These are phyloP conservation scores for Russula vinacea DNA, from an alignment of 768 basidiomycete genomes.

Conservation along the genomic window DNA sequence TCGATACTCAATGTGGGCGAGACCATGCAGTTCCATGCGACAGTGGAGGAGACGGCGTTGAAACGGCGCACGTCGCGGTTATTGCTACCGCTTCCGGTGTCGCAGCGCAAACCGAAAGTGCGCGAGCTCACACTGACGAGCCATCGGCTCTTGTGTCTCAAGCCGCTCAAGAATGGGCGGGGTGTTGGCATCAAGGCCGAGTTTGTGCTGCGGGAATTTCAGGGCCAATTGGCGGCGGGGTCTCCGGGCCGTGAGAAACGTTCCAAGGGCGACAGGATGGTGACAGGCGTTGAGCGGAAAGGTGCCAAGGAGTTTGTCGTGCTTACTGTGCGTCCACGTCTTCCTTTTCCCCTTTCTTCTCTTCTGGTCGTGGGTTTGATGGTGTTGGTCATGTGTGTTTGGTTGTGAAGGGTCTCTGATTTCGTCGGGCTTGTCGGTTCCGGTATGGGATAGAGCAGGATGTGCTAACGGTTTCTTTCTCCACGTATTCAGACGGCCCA, in stretches of 20 bases:
- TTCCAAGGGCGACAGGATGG: constrained; percentile 36
- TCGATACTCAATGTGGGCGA: constrained; percentile 47
- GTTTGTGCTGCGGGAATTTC: constrained; percentile 40
- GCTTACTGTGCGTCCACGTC: constrained; percentile 49
- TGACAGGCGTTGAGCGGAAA: constrained; percentile 51
- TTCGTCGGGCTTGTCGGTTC: neutral
- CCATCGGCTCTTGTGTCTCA: constrained; percentile 56
- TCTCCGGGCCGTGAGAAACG: constrained; percentile 48
- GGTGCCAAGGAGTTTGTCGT: constrained; percentile 59
- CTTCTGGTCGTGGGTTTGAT: too few relatives aligned
- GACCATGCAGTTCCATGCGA: constrained; percentile 47
- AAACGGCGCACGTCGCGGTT: constrained; percentile 58
- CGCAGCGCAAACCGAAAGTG: constrained; percentile 49
- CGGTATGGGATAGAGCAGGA: neutral
- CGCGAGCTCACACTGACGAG: constrained; percentile 57
- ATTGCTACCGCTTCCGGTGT: constrained; percentile 46
- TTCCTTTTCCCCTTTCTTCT: neutral
- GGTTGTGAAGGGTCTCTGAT: neutral
- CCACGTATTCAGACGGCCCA: constrained; percentile 22
- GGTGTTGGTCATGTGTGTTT: neutral
- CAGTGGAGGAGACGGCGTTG: constrained; percentile 52
- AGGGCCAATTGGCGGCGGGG: constrained; percentile 31
- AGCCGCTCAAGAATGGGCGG: constrained; percentile 42
- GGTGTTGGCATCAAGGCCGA: constrained; percentile 51
- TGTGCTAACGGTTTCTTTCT: neutral